Conservation (phyloP, 805 yeast species). For the Metschnikowia continentalis region DNA sequence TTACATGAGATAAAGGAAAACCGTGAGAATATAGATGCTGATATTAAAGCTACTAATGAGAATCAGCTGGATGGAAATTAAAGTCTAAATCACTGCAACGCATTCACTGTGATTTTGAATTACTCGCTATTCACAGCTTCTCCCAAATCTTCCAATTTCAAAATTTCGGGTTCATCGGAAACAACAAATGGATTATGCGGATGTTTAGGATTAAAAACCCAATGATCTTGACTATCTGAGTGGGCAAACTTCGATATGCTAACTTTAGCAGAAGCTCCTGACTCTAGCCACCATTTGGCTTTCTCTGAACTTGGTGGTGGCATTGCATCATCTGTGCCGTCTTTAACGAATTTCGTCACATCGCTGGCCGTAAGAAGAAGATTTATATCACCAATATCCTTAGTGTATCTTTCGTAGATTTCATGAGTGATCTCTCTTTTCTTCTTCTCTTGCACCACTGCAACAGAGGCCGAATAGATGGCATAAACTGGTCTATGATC, state of each 20-base stretch:
- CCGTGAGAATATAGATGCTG: constrained; percentile 5
- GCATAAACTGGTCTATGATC: constrained; percentile 93
- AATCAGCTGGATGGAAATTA: neutral
- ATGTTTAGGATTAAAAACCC: constrained; percentile 61
- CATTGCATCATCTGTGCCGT: constrained; percentile 39
- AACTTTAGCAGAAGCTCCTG: constrained; percentile 72
- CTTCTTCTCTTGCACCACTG: constrained; percentile 58
- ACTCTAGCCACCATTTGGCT: constrained; percentile 89
- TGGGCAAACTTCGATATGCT: constrained; percentile 43
- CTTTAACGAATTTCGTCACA: constrained; percentile 23
- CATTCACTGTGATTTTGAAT: neutral
- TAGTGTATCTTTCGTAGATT: constrained; percentile 53
- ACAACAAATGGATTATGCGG: constrained; percentile 70
- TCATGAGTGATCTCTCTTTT: constrained; percentile 53
- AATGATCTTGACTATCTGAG: constrained; percentile 15
- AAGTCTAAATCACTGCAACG: neutral
- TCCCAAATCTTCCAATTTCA: constrained; percentile 24
- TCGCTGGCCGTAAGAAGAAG: constrained; percentile 29
- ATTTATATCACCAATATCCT: constrained; percentile 42
- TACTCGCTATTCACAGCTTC: constrained; percentile 2
- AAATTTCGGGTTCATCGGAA: constrained; percentile 51
- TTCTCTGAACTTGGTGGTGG: constrained; percentile 89
- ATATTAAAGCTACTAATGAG: neutral
- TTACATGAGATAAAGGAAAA: constrained; percentile 43
- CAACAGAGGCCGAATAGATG: constrained; percentile 56